These are phyloP conservation scores for Chaetomium sp. DNA, from an alignment of 2,329 filamentous ascomycete species.

Conservation along the genomic window DNA sequence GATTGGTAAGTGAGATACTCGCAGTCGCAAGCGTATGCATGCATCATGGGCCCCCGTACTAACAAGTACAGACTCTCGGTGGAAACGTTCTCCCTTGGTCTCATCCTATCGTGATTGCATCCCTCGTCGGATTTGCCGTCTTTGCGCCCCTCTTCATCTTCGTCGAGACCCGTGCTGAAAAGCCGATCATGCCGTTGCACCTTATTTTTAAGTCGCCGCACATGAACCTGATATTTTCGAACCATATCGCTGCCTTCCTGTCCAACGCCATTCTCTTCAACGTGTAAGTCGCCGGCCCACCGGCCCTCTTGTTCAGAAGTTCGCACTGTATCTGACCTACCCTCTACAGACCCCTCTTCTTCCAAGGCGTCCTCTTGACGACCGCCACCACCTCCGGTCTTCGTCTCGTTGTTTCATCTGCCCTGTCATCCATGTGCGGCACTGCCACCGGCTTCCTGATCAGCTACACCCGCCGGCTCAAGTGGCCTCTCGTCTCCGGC, in stretches of 20 bases:
- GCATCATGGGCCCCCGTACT: background rate
- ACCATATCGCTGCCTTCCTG: slow-evolving; percentile 45
- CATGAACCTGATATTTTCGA: slow-evolving; percentile 52
- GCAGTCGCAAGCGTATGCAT: too few relatives aligned
- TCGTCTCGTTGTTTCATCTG: slow-evolving; percentile 58
- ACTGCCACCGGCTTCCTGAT: slow-evolving; percentile 57
- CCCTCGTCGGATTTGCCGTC: slow-evolving; percentile 42
- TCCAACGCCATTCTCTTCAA: slow-evolving; percentile 55
- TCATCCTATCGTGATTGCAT: slow-evolving; percentile 50
- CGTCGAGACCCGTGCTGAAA: slow-evolving; percentile 43
- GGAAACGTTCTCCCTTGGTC: slow-evolving; percentile 59
- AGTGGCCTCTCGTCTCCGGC: slow-evolving; percentile 52
- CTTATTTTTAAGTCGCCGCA: slow-evolving; percentile 45
- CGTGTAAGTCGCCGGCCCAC: slow-evolving; percentile 29
- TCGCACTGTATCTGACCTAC: background rate
- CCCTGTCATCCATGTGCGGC: slow-evolving; percentile 49
- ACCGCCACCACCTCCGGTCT: slow-evolving; percentile 66
- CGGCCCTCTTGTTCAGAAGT: background rate
- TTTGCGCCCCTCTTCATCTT: slow-evolving; percentile 46
- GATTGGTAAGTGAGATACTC: slow-evolving; percentile 38
- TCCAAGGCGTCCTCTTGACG: slow-evolving; percentile 66
- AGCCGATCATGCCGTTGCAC: slow-evolving; percentile 55
- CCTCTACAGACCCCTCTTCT: slow-evolving; percentile 54
- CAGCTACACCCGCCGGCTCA: slow-evolving; percentile 51
- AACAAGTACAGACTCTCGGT: slow-evolving; percentile 44